Base-by-base conservation (phyloP, 2,329 filamentous ascomycete species). In the Didymellaceae sp. region DNA sequence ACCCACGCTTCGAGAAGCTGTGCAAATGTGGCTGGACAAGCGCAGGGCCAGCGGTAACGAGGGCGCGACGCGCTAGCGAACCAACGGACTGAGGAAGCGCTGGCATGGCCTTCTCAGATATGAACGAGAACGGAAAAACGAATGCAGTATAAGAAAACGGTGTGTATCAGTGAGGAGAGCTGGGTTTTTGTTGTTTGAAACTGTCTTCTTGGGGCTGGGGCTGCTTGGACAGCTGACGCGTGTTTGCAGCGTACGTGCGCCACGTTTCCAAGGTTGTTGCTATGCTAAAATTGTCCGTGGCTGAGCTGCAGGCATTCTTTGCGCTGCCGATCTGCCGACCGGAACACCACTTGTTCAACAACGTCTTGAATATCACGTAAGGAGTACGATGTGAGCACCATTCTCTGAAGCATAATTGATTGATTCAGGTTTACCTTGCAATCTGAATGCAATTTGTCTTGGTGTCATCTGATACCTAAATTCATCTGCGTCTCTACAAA, bases 1-100 rank as follows among this genome's bases (percentile, higher is more conserved):
- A 75, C 43, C 80, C 79, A 46, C 86, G 82, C 49, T 76, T 76
- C 16, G 74, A 57, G 37, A 85, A 70, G 44, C 62, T 55, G 54
- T 71, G 65, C 37, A 85, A 68, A 45, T 66, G 59, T 54, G 70
- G 66, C 20, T 62, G 52, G 7, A 61, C 61, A 18, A 70, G 53
- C 11, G 62, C 60, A 14, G 67, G 68, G 11, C 62, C 66, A 28
- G 59, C 57, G 8, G 57, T 59, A 26, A 70, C 52, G 44, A 71
- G 55, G 13, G 64, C 61, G 30, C 65, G 56, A 31, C 61, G 54
- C 45, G 66, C 67, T 53, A 72, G 52, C 38, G 55, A 57, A 38
- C 54, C 66, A 30, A 65, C 46, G 13, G 55, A 39, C 22, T 56
- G 45, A n/a, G 52, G 45, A n/a, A 58, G 40, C 17, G 61, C 51